A percentile compares a stretch with the other conserved stretches of the same genome.
phyloP scores from a whole-genome alignment of 768 basidiomycete species.

The Pulveroboletus frians region DNA sequence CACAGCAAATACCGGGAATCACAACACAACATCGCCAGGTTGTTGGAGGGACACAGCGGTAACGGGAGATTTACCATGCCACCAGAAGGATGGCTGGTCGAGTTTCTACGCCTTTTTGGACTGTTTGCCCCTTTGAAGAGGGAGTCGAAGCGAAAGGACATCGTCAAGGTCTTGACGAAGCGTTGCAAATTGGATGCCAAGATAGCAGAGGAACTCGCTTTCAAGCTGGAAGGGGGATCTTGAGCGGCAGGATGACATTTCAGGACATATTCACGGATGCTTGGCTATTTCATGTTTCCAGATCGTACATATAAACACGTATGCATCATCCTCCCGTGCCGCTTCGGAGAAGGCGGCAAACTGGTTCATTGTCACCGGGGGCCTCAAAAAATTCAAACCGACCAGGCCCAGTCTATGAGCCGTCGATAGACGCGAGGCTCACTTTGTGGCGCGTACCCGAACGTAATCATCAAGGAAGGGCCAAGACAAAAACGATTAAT shows the following conservation, averaged over 20 bases:
- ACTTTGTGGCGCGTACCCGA: too few relatives aligned
- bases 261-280: background rate
- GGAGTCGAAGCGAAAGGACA: slow-evolving; percentile 20
- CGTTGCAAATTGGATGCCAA: slow-evolving; percentile 23
- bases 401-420: too few relatives aligned
- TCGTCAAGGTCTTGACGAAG: slow-evolving; percentile 24
- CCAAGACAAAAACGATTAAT: too few relatives aligned
- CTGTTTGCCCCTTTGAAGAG: slow-evolving; percentile 21
- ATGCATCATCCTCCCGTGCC: slow-evolving; percentile 1
- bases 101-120: slow-evolving; percentile 24
- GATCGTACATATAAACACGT: slow-evolving; percentile 3
- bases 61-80: slow-evolving; percentile 25
- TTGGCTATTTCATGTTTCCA: background rate
- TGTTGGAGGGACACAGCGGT: slow-evolving; percentile 14
- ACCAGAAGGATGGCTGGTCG: slow-evolving; percentile 20
- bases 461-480: too few relatives aligned
- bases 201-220: slow-evolving; percentile 20
- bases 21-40: slow-evolving; percentile 7
- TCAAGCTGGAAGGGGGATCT: slow-evolving; percentile 7
- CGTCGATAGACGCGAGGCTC: too few relatives aligned
- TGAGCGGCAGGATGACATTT: background rate
- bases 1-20: slow-evolving; percentile 28
- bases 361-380: too few relatives aligned
- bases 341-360: too few relatives aligned
- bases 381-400: too few relatives aligned